Conservation (phyloP, 306 rosid species). For the Carpinus fangiana region DNA sequence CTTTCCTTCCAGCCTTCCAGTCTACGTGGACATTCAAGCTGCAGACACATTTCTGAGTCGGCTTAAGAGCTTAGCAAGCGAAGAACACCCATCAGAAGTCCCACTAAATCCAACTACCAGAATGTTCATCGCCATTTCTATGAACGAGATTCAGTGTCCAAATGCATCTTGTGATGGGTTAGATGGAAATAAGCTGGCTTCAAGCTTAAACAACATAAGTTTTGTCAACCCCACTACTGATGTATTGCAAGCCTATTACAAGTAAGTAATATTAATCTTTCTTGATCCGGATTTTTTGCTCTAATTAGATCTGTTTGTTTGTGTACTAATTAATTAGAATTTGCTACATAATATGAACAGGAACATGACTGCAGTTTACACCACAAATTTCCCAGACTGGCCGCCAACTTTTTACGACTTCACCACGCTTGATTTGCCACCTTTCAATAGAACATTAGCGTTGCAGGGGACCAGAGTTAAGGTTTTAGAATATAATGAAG, state of each 20-base stretch:
- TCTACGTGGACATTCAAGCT: neutral
- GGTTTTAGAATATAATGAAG: constrained; percentile 18
- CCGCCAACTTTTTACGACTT: constrained; percentile 22
- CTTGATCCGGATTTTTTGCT: too few relatives aligned
- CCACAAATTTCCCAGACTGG: constrained; percentile 4
- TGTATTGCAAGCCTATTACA: constrained; percentile 28
- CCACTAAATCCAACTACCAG: constrained; percentile 4
- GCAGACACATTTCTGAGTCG: constrained; percentile 4
- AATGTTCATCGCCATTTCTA: constrained; percentile 17
- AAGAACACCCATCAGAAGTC: constrained; percentile 12
- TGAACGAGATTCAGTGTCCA: constrained; percentile 10
- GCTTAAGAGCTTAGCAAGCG: constrained; percentile 24
- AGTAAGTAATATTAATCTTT: constrained; percentile 2
- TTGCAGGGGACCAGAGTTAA: constrained; percentile 14
- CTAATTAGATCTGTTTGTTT: neutral
- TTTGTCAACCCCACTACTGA: constrained; percentile 9
- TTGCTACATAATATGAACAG: neutral
- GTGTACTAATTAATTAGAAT: neutral
- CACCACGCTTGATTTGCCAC: constrained; percentile 3
- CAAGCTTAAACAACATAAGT: constrained; percentile 33
- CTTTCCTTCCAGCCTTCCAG: neutral
- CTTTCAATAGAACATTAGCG: neutral
- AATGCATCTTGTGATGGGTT: constrained; percentile 19
- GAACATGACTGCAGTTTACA: constrained; percentile 19
- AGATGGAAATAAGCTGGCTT: neutral